Evolutionary conservation across 768 basidiomycete species (phyloP).

Genomic region (Kockovaella imperatae): DNA sequence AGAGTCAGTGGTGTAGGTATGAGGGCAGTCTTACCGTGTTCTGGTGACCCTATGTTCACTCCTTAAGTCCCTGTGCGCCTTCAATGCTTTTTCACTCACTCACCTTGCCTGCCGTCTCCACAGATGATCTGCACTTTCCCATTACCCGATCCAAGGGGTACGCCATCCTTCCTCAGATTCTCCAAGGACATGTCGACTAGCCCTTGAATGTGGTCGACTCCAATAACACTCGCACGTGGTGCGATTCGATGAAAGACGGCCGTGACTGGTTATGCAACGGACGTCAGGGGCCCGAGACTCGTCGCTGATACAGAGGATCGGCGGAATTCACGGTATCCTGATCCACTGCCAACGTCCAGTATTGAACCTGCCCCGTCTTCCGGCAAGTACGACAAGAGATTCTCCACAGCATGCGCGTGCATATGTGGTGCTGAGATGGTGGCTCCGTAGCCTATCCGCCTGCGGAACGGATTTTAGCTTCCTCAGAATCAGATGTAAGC

Average conservation of each 20-base stretch:
- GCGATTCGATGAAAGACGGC: constrained; percentile 75
- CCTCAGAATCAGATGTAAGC: neutral
- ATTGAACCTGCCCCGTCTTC: constrained; percentile 58
- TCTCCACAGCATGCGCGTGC: constrained; percentile 81
- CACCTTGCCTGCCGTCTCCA: constrained; percentile 76
- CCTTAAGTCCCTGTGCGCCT: neutral
- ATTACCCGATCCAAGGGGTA: constrained; percentile 50
- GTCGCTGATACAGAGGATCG: neutral
- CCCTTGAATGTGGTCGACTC: constrained; percentile 82
- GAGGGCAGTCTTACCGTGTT: constrained; percentile 12
- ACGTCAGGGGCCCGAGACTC: neutral
- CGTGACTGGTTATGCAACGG: constrained; percentile 33
- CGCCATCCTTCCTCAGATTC: constrained; percentile 63
- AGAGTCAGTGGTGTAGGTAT: neutral
- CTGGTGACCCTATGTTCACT: constrained; percentile 16
- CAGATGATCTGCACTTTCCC: constrained; percentile 55
- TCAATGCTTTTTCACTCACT: constrained; percentile 11
- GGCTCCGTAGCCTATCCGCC: constrained; percentile 70
- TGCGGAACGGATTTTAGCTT: constrained; percentile 33
- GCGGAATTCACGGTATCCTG: constrained; percentile 7
- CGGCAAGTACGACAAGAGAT: constrained; percentile 61
- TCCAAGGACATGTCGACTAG: constrained; percentile 56
- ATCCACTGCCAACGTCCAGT: constrained; percentile 79
- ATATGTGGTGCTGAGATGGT: constrained; percentile 98
- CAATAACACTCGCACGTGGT: constrained; percentile 53